Conservation (phyloP, 257 asterid species). For the Ilex asprella region DNA sequence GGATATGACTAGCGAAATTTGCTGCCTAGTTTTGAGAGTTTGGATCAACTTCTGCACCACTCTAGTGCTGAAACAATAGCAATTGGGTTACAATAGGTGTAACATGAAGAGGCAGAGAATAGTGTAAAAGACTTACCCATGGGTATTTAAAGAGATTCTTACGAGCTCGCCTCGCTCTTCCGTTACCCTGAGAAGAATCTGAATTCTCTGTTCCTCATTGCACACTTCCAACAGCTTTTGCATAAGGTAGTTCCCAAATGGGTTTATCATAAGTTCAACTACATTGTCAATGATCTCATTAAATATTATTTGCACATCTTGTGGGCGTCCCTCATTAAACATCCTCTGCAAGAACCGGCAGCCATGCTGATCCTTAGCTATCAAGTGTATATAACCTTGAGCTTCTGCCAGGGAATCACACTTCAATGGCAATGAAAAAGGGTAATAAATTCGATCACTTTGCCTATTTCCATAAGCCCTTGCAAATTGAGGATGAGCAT, state of each 20-base stretch:
- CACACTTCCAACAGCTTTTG: slow-evolving; percentile 87
- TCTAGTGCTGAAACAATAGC: slow-evolving; percentile 26
- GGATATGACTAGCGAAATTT: slow-evolving; percentile 22
- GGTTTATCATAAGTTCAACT: slow-evolving; percentile 84
- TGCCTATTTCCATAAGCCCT: slow-evolving; percentile 21
- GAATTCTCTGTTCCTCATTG: slow-evolving; percentile 80
- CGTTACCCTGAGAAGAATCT: slow-evolving; percentile 62
- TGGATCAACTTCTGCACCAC: slow-evolving; percentile 38
- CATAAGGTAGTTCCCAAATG: slow-evolving; percentile 94
- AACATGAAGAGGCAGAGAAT: no score
- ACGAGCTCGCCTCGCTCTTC: slow-evolving; percentile 72
- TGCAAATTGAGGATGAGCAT: slow-evolving; percentile 19
- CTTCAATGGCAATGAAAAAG: slow-evolving; percentile 37
- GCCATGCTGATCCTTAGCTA: slow-evolving; percentile 92
- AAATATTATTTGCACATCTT: slow-evolving; percentile 65
- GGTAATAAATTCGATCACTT: slow-evolving; percentile 18
- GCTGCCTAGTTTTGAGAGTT: slow-evolving; percentile 25
- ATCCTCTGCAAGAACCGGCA: slow-evolving; percentile 83
- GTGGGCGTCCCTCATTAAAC: slow-evolving; percentile 71
- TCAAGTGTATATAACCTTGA: slow-evolving; percentile 36
- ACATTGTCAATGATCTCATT: slow-evolving; percentile 62
- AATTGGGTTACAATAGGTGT: no score
- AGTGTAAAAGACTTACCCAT: slow-evolving; percentile 50
- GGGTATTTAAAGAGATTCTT: slow-evolving; percentile 74
- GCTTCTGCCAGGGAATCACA: slow-evolving; percentile 48